Conservation (phyloP, 495 filamentous ascomycete genomes). For the Halenospora varia region DNA sequence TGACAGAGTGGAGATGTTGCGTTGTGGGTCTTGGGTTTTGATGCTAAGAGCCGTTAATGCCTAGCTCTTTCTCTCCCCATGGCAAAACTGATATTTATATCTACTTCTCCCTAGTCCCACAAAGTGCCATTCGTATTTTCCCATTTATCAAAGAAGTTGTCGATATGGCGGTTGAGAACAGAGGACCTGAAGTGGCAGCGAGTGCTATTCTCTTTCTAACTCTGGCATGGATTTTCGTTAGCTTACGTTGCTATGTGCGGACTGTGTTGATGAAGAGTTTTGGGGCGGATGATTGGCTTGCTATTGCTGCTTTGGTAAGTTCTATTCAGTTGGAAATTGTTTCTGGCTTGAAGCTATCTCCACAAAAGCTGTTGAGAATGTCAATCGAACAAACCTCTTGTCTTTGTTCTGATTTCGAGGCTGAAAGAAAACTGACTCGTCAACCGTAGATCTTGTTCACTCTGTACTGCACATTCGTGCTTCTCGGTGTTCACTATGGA, state of each 20-base stretch:
- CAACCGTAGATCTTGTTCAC: constrained; percentile 9
- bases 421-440: not conserved
- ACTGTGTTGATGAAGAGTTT: constrained; percentile 10
- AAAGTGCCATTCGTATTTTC: too few relatives aligned
- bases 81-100: too few relatives aligned
- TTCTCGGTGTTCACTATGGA: constrained; percentile 14
- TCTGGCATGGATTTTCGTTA: constrained; percentile 8
- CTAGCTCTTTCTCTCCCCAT: too few relatives aligned
- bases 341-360: not conserved
- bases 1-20: not conserved
- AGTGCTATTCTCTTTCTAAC: constrained; percentile 12
- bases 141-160: too few relatives aligned
- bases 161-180: constrained; percentile 2
- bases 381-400: too few relatives aligned
- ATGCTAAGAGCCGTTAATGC: too few relatives aligned
- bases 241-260: constrained; percentile 11
- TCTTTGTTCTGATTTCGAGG: too few relatives aligned
- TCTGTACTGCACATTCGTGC: constrained; percentile 16
- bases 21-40: not conserved
- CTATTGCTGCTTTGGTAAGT: constrained; percentile 10
- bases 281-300: constrained; percentile 17
- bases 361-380: too few relatives aligned
- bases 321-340: not conserved
- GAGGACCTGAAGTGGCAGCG: constrained; percentile 15
- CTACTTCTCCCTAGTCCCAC: too few relatives aligned